Evolutionary conservation across 83 land plant species (phyloP), one percentile per base, ranked within the genome.

Genomic region (Diphasiastrum complanatum): DNA sequence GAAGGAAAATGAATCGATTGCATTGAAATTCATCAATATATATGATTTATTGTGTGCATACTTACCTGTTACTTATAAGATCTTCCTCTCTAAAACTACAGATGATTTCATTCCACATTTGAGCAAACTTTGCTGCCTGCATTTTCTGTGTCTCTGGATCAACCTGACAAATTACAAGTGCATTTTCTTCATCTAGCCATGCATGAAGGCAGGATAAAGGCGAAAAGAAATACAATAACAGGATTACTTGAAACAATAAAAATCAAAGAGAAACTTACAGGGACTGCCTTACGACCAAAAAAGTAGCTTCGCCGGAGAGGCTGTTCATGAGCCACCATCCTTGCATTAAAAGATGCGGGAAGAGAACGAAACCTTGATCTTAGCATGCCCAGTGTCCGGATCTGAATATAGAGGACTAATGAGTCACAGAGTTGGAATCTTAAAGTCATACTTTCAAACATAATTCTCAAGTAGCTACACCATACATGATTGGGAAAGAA

Each of bases 41-140:
- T 50, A 50, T 0, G 11, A n/a, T 50, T 50, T 23, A 50, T 50
- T 16, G 22, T 50, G 0, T 50, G 12, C 0, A 18, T 10, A 27
- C 30, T 55, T 32, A 55, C 59, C 27, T 55, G 59, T 25, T 30
- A 30, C 31, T 27, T 55, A 55, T 55, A 27, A 55, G 31, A 30
- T 55, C 59, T 19, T 55, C 59, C 0, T 25, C 59, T 24, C 59
- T 20, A 14, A 55, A 55, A 55, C 28, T 26, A 8, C 27, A 20
- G 31, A 55, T 30, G 16, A 55, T 35, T 26, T 24, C 35, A 30
- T 55, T 55, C 59, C 59, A 55, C 38, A 55, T 31, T 14, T 55
- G 59, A 12, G 59, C 59, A 55, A 55, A 55, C 35, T 27, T 55
- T 55, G 59, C 59, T 27, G 20, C 59, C 16, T 27, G 28, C 34